These are phyloP conservation scores for Amylocarpus encephaloides DNA, from an alignment of 2,329 filamentous ascomycete species.

Conservation along the genomic window DNA sequence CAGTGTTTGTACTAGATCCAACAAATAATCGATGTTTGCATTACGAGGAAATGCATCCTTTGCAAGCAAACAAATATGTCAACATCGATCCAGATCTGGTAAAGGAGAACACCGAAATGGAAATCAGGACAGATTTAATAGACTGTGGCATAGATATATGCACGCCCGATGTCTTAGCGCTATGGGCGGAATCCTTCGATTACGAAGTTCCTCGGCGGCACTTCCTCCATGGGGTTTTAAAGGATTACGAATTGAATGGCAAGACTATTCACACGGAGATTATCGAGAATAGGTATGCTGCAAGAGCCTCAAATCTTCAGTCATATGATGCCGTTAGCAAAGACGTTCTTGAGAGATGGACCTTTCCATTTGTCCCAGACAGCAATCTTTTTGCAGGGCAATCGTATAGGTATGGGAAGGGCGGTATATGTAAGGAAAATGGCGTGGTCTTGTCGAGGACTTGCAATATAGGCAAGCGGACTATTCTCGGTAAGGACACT, in stretches of 20 bases:
- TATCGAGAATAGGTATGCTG: constrained; percentile 75
- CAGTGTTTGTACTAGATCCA: constrained; percentile 81
- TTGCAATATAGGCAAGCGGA: constrained; percentile 60
- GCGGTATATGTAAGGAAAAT: constrained; percentile 71
- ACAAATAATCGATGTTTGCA: constrained; percentile 77
- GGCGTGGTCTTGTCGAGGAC: constrained; percentile 68
- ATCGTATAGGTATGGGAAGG: constrained; percentile 63
- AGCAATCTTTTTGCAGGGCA: constrained; percentile 77
- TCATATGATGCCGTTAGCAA: constrained; percentile 85
- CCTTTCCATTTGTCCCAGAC: constrained; percentile 83
- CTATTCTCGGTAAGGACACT: constrained; percentile 71
- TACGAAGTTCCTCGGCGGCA: constrained; percentile 85
- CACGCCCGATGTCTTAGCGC: constrained; percentile 85
- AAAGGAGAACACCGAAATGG: constrained; percentile 64
- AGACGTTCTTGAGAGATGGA: constrained; percentile 82
- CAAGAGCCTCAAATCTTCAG: constrained; percentile 76
- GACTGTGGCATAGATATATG: constrained; percentile 97
- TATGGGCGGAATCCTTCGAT: constrained; percentile 98
- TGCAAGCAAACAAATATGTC: constrained; percentile 58
- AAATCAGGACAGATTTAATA: constrained; percentile 79
- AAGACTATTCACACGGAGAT: constrained; percentile 95
- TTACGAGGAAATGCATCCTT: constrained; percentile 82
- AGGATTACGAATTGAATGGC: constrained; percentile 94
- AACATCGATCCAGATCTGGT: constrained; percentile 76
- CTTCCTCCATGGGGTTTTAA: constrained; percentile 86